Conservation (phyloP, 2,329 filamentous ascomycete genomes). For the Trichoderma cornu-damae region DNA sequence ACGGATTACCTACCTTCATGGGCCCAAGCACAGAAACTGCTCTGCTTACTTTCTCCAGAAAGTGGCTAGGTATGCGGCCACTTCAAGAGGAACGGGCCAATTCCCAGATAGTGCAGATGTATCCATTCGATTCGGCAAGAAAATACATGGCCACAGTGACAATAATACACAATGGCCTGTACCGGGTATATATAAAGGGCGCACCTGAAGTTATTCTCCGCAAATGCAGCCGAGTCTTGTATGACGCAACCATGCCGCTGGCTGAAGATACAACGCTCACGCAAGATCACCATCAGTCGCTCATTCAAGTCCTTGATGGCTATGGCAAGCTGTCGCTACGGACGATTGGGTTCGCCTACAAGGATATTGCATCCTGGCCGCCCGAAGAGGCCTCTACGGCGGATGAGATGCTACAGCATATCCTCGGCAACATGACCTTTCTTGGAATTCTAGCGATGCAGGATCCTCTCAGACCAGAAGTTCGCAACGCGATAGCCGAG, state of each 20-base stretch:
- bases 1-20: too few relatives aligned
- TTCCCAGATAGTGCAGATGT: slow-evolving; percentile 36
- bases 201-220: slow-evolving; percentile 68
- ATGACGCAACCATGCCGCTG: too few relatives aligned
- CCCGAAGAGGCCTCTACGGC: too few relatives aligned
- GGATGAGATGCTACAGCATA: slow-evolving; percentile 50
- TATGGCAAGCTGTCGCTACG: slow-evolving; percentile 52
- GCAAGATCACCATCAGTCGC: slow-evolving; percentile 63
- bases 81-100: too few relatives aligned
- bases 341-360: slow-evolving; percentile 35
- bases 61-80: too few relatives aligned
- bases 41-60: too few relatives aligned
- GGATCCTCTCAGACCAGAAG: slow-evolving; percentile 71
- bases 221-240: slow-evolving; percentile 54
- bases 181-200: too few relatives aligned
- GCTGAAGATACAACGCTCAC: slow-evolving; percentile 48
- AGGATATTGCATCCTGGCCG: slow-evolving; percentile 39
- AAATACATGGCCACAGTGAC: too few relatives aligned
- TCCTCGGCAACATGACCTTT: slow-evolving; percentile 56
- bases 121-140: slow-evolving; percentile 45
- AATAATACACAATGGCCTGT: too few relatives aligned
- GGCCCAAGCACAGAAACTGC: too few relatives aligned
- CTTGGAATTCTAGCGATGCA: slow-evolving; percentile 73
- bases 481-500: slow-evolving; percentile 59
- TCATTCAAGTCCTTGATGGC: slow-evolving; percentile 62